Conservation (phyloP, 176 grass and related monocot genomes). For the Avena sativa region DNA sequence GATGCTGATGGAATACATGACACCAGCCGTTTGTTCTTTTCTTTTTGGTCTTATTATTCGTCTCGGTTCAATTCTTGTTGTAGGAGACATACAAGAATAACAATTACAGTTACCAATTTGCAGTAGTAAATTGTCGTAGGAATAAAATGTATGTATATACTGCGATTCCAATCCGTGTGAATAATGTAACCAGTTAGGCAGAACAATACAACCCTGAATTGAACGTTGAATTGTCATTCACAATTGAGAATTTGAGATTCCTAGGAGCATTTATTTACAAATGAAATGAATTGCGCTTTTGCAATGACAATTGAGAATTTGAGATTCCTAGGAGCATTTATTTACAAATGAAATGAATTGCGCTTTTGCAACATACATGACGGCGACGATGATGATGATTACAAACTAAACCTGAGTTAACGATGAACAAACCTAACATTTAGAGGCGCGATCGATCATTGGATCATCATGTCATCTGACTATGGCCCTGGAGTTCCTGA, state of each 20-base stretch:
- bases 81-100: not conserved
- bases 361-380: not conserved
- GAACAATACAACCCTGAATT: not conserved
- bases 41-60: not conserved
- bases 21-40: not conserved
- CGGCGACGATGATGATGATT: not conserved
- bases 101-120: not conserved
- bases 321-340: not conserved
- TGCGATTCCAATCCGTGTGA: not conserved
- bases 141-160: not conserved
- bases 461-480: constrained; percentile 53
- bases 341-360: not conserved
- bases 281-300: not conserved
- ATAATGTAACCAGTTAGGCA: not conserved
- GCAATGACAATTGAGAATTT: not conserved
- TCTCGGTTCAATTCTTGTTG: not conserved
- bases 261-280: not conserved
- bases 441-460: too few relatives aligned
- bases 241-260: not conserved
- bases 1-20: not conserved
- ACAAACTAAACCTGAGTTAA: not conserved
- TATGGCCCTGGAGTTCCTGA: constrained; percentile 61
- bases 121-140: not conserved
- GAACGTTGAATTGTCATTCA: not conserved
- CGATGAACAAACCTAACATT: not conserved